These are phyloP conservation scores for Umbelopsis sp. DNA, from an alignment of 192 early-diverging fungal genomes.

Conservation along the genomic window DNA sequence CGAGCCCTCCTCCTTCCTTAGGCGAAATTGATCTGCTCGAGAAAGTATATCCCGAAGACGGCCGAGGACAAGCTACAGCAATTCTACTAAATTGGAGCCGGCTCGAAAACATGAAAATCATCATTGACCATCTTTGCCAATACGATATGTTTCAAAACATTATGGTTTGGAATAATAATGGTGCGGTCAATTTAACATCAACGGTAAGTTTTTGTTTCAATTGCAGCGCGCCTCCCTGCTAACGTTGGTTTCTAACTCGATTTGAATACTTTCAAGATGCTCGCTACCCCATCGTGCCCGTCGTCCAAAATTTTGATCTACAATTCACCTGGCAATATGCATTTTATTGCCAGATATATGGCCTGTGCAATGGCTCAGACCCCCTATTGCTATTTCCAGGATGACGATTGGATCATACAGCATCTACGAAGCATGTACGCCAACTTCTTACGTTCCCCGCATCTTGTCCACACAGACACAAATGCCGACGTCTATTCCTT, in stretches of 20 bases:
- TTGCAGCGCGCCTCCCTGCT: background rate
- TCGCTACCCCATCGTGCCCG: conserved; percentile 34
- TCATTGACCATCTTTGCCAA: conserved; percentile 51
- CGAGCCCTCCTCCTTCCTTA: background rate
- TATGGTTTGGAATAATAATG: conserved; percentile 60
- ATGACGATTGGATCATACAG: conserved; percentile 50
- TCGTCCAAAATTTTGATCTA: conserved; percentile 43
- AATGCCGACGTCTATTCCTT: conserved; percentile 46
- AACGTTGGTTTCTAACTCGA: too few species aligned
- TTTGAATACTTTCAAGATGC: conserved; percentile 32
- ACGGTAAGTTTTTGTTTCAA: conserved; percentile 33
- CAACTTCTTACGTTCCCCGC: conserved; percentile 56
- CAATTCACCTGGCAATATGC: conserved; percentile 50
- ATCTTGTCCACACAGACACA: conserved; percentile 54
- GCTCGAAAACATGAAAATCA: conserved; percentile 44
- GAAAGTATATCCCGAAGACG: conserved; percentile 51
- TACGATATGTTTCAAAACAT: conserved; percentile 58
- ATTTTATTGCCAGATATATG: conserved; percentile 56
- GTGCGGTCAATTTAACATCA: conserved; percentile 41
- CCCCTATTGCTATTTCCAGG: conserved; percentile 62
- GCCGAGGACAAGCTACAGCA: conserved; percentile 45
- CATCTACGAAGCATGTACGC: conserved; percentile 55
- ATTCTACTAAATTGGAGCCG: conserved; percentile 36
- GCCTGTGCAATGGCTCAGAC: conserved; percentile 56
- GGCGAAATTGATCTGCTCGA: conserved; percentile 38